Conservation (phyloP, 768 basidiomycete genomes). For the Kwoniella dendrophila region DNA sequence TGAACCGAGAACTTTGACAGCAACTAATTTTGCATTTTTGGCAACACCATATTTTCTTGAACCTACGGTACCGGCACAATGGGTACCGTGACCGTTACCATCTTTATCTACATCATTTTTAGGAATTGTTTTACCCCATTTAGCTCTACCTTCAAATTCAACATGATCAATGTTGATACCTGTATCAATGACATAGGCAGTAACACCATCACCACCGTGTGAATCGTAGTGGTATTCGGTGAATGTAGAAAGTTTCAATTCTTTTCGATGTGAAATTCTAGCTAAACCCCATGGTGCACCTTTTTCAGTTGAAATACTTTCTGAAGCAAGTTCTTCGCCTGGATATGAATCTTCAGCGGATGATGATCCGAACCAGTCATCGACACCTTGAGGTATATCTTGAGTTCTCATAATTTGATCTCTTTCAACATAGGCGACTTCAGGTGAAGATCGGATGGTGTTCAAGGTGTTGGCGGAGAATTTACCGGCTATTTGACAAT, state of each 20-base stretch:
- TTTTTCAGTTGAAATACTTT: constrained; percentile 36
- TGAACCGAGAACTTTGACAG: constrained; percentile 68
- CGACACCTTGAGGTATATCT: constrained; percentile 58
- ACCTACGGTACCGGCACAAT: constrained; percentile 96
- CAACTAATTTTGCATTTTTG: constrained; percentile 72
- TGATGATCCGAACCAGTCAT: constrained; percentile 27
- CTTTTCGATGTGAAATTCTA: constrained; percentile 82
- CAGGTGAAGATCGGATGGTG: constrained; percentile 76
- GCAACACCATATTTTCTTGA: constrained; percentile 92
- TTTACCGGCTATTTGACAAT: constrained; percentile 61
- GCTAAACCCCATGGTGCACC: constrained; percentile 76
- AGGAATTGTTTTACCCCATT: constrained; percentile 93
- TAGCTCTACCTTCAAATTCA: constrained; percentile 72
- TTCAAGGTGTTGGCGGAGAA: constrained; percentile 73
- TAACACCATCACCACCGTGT: constrained; percentile 85
- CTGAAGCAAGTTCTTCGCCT: constrained; percentile 23
- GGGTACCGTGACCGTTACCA: constrained; percentile 91
- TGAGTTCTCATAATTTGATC: constrained; percentile 88
- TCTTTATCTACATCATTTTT: constrained; percentile 80
- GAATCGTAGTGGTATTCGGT: constrained; percentile 73
- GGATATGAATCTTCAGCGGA: constrained; percentile 13
- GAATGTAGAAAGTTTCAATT: constrained; percentile 78
- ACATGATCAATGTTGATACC: constrained; percentile 76
- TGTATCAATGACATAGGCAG: constrained; percentile 67
- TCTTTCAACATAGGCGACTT: constrained; percentile 87